Evolutionary conservation across 2,329 filamentous ascomycete species (phyloP), one percentile per base, ranked within the genome.

Genomic region (Fusarium citri): DNA sequence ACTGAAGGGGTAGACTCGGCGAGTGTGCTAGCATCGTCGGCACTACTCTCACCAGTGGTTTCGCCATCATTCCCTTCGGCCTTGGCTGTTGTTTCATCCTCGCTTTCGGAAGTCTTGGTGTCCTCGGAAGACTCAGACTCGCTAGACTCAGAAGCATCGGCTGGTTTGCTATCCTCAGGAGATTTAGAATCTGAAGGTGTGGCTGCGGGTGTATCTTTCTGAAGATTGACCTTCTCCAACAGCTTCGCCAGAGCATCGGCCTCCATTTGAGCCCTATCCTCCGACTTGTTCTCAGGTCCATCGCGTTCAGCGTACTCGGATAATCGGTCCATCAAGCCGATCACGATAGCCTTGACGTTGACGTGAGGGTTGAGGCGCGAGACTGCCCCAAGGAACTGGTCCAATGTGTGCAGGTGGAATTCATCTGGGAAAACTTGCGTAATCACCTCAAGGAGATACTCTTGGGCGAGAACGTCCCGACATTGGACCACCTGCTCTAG

Each of bases 341-440:
- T 98, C 12, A 99, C 95, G 61, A 99, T 99, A 48, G 93, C 92
- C 83, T 99, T 99, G 82, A 99, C 91, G 73, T 99, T 97, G 76
- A 99, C 96, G 76, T 98, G 93, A 1, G 95, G 96, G 76, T 99
- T 98, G 40, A 99, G 85, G 61, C 95, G 88, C 16, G 95, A 94
- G 34, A 97, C 97, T 9, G 96, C 96, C 11, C 92, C 96, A 34
- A 99, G 89, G 79, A 99, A 93, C 78, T 98, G 92, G 77, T 98
- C 96, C 31, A 99, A 88, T 0, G 96, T 99, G 78, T 99, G 94
- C 23, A 99, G 88, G 80, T 99, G 97, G 79, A 95, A 99, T 78
- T 99, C 96, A 81, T 99, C 96, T 1, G 96, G 96, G 83, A 99
- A 99, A 55, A 98, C 96, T 80, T 99, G 97, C 8, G 95, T 99